Percentiles rank a stretch among this genome's conserved stretches.
Evolutionary conservation across 2,329 filamentous ascomycete genomes (phyloP).

Genomic region (Penicillium digitatum): DNA sequence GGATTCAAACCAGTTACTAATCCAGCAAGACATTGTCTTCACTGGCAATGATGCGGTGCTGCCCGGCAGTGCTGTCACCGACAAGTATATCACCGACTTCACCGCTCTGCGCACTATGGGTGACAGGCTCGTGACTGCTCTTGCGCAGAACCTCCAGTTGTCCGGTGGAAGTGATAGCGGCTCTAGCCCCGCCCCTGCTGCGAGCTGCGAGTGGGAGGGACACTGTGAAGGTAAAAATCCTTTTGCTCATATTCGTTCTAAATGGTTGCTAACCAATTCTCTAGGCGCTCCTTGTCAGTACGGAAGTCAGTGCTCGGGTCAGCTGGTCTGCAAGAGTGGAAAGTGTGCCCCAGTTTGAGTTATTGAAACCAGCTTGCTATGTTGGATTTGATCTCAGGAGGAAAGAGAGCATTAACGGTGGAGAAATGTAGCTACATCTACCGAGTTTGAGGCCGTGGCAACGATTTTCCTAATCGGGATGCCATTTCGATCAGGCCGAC

Average conservation of each 20-base stretch:
- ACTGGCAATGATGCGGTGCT: constrained; percentile 27
- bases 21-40: constrained; percentile 29
- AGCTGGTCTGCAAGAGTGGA: constrained; percentile 10
- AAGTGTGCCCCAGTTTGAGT: constrained; percentile 2
- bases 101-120: constrained; percentile 25
- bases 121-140: constrained; percentile 23
- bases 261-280: neutral
- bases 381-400: neutral
- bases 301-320: constrained; percentile 8
- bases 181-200: neutral
- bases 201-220: constrained; percentile 17
- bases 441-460: neutral
- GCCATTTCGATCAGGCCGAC: neutral
- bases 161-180: constrained; percentile 2
- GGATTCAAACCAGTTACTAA: neutral
- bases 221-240: constrained; percentile 20
- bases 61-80: constrained; percentile 21
- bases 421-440: neutral
- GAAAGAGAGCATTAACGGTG: neutral
- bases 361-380: neutral
- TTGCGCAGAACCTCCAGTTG: constrained; percentile 22
- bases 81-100: constrained; percentile 24
- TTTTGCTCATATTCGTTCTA: neutral
- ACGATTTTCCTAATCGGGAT: neutral
- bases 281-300: constrained; percentile 14